Conservation (phyloP, 2,329 filamentous ascomycete species). For the Lomentospora prolificans region DNA sequence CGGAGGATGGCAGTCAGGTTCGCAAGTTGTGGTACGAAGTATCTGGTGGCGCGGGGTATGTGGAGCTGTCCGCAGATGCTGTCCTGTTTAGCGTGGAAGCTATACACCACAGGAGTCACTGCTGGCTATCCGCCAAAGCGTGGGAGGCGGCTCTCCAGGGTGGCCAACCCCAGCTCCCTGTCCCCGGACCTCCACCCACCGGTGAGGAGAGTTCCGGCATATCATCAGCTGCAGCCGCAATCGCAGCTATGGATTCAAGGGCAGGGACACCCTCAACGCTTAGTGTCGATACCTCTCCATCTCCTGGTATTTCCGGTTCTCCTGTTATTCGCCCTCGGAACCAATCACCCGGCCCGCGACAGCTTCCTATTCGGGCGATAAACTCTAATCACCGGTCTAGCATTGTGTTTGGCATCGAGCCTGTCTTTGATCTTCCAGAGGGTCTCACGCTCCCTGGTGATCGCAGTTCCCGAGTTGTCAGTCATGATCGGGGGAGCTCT, state of each 20-base stretch:
- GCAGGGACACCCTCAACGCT: constrained; percentile 15
- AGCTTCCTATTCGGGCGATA: constrained; percentile 16
- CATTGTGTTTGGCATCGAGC: constrained; percentile 33
- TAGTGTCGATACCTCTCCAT: constrained; percentile 16
- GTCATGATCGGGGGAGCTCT: constrained; percentile 19
- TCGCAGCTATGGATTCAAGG: constrained; percentile 9
- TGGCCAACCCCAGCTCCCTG: constrained; percentile 11
- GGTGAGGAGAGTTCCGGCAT: neutral
- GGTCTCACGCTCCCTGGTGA: constrained; percentile 9
- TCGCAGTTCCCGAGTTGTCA: constrained; percentile 12
- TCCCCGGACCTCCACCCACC: no score
- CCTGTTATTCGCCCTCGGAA: constrained; percentile 28
- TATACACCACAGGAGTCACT: constrained; percentile 48
- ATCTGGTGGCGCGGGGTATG: constrained; percentile 49
- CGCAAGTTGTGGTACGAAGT: constrained; percentile 67
- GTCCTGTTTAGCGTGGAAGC: constrained; percentile 53
- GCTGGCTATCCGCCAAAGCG: constrained; percentile 42
- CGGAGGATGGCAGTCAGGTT: constrained; percentile 52
- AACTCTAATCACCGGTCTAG: constrained; percentile 27
- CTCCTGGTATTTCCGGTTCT: constrained; percentile 17
- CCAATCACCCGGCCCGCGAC: constrained; percentile 24
- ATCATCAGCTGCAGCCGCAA: neutral
- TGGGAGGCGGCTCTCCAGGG: constrained; percentile 29
- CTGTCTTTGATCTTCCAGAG: constrained; percentile 17
- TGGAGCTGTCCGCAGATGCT: constrained; percentile 50